Evolutionary conservation across 257 asterid genomes (phyloP).

Genomic region (Penstemon eatonii): DNA sequence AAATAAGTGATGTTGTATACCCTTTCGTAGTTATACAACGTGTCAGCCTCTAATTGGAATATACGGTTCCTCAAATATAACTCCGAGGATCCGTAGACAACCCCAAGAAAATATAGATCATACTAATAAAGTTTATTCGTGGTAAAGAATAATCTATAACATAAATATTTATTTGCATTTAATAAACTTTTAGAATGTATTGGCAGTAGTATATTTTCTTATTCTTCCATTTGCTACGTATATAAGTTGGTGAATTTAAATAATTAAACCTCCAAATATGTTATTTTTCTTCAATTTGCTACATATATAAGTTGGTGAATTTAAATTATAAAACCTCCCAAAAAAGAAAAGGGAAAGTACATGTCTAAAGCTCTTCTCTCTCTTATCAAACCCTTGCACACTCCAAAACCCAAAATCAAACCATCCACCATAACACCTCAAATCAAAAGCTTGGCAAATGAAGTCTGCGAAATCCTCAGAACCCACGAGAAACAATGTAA

Average conservation of each 20-base stretch:
- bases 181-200: too few species aligned
- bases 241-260: conserved; percentile 8
- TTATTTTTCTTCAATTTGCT: too few species aligned
- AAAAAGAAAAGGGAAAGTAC: background rate
- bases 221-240: background rate
- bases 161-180: too few species aligned
- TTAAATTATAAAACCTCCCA: conserved; percentile 21
- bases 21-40: too few species aligned
- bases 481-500: conserved; percentile 58
- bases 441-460: conserved; percentile 45
- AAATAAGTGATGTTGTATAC: too few species aligned
- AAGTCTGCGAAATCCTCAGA: conserved; percentile 64
- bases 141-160: too few species aligned
- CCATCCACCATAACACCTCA: conserved; percentile 39
- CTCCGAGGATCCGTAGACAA: too few species aligned
- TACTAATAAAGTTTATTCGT: too few species aligned
- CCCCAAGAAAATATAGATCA: too few species aligned
- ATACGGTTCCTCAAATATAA: too few species aligned
- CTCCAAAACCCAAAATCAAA: conserved; percentile 42
- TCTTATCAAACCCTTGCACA: conserved; percentile 62
- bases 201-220: too few species aligned
- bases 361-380: conserved; percentile 75
- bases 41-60: too few species aligned
- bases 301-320: background rate
- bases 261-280: background rate